Percentiles rank a stretch among this genome's conserved stretches.
Conservation (phyloP, 441 rosid species). For the Populus trichocarpa region DNA sequence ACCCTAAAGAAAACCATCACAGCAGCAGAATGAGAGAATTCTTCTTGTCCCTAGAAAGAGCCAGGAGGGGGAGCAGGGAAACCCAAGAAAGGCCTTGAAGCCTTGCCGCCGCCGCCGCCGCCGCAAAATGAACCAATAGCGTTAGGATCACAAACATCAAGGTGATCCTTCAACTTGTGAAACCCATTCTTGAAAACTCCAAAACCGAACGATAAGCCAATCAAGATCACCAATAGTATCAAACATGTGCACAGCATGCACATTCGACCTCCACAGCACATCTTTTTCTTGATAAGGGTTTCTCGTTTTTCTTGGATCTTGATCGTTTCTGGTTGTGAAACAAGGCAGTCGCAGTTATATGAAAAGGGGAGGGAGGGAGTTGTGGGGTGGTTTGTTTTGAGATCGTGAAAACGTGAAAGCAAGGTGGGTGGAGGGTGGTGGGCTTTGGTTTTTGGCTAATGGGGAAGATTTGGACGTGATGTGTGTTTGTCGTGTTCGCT, state of each 20-base stretch:
- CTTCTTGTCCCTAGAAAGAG: background rate
- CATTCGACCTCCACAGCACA: conserved; percentile 64
- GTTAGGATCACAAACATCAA: conserved; percentile 26
- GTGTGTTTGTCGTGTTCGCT: background rate
- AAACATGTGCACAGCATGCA: conserved; percentile 72
- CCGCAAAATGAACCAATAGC: background rate
- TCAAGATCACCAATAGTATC: conserved; percentile 49
- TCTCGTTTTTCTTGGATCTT: background rate
- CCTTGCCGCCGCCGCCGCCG: background rate
- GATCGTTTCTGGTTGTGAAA: background rate
- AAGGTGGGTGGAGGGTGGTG: background rate
- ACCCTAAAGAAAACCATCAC: too few species aligned
- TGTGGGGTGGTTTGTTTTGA: background rate
- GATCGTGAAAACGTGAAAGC: background rate
- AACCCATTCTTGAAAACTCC: conserved; percentile 71
- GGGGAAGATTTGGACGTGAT: too few species aligned
- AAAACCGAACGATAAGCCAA: conserved; percentile 66
- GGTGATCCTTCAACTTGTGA: conserved; percentile 52
- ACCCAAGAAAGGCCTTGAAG: background rate
- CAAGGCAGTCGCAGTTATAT: background rate
- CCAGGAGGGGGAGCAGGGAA: background rate
- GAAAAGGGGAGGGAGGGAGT: too few species aligned
- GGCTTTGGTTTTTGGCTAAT: too few species aligned
- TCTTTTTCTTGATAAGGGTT: conserved; percentile 17
- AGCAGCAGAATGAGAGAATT: background rate